phyloP scores from a whole-genome alignment of 345 rosid genomes.

The Nephelium lappaceum region DNA sequence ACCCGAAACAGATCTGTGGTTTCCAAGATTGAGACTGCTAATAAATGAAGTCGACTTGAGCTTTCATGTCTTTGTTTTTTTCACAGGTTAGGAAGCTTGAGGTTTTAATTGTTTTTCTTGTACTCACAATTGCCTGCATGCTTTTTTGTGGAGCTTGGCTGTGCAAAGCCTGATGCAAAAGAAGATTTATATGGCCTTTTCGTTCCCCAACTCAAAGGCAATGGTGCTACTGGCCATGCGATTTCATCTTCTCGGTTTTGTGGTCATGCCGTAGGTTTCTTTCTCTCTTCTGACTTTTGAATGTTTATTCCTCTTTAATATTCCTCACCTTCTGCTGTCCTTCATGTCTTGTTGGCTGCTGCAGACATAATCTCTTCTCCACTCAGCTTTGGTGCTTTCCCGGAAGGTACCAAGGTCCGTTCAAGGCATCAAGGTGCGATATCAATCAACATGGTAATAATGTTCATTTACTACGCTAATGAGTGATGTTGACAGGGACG shows the following conservation, averaged over 20 bases:
- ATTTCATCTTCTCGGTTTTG: constrained; percentile 93
- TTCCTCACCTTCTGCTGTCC: constrained; percentile 5
- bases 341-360: no score
- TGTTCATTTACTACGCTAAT: constrained; percentile 14
- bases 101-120: constrained; percentile 79
- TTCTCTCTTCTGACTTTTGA: constrained; percentile 5
- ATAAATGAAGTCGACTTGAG: constrained; percentile 7
- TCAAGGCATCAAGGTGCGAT: constrained; percentile 69
- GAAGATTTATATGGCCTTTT: constrained; percentile 88
- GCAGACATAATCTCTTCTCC: constrained; percentile 95
- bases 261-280: constrained; percentile 94
- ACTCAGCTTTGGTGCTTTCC: constrained; percentile 93
- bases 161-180: constrained; percentile 71
- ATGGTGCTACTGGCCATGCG: constrained; percentile 91
- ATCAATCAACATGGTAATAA: background rate
- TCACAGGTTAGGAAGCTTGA: constrained; percentile 86
- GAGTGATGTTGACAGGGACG: constrained; percentile 12
- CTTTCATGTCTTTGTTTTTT: constrained; percentile 19
- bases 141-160: constrained; percentile 75
- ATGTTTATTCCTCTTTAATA: constrained; percentile 8
- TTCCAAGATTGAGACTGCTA: no score
- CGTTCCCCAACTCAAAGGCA: constrained; percentile 89
- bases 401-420: constrained; percentile 87
- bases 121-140: constrained; percentile 85
- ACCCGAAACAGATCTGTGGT: background rate